These are phyloP conservation scores for Wakefieldia striispora DNA, from an alignment of 768 basidiomycete species.

Conservation along the genomic window DNA sequence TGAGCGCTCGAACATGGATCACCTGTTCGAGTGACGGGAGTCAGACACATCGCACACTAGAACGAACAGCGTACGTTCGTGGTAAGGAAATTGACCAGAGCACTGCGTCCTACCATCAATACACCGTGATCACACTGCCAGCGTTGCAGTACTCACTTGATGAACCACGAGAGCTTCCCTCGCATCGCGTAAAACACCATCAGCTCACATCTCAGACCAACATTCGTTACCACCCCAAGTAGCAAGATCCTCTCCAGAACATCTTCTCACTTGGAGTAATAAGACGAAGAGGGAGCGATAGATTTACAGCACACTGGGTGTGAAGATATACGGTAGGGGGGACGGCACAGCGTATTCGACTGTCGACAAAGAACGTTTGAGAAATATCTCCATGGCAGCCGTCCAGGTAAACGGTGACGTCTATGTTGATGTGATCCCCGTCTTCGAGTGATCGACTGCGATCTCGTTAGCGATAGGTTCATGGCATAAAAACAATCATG, in stretches of 20 bases:
- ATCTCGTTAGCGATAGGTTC: no score
- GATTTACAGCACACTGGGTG: constrained; percentile 48
- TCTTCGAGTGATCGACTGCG: constrained; percentile 72
- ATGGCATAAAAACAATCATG: no score
- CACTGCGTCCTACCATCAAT: constrained; percentile 37
- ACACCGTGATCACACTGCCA: not conserved
- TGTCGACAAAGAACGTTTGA: constrained; percentile 75
- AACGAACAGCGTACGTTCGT: constrained; percentile 53
- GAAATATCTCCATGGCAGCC: constrained; percentile 92
- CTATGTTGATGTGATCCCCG: constrained; percentile 87
- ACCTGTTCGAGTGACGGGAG: constrained; percentile 44
- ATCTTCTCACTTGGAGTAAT: constrained; percentile 65
- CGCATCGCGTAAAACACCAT: constrained; percentile 77
- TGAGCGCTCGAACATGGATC: constrained; percentile 42
- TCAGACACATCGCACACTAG: not conserved
- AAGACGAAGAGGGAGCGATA: constrained; percentile 73
- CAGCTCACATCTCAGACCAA: constrained; percentile 42
- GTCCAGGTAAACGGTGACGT: constrained; percentile 77
- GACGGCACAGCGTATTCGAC: constrained; percentile 84
- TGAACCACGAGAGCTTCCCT: constrained; percentile 78
- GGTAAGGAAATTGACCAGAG: constrained; percentile 65
- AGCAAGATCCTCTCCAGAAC: constrained; percentile 70
- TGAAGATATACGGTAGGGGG: constrained; percentile 77
- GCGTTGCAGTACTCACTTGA: constrained; percentile 57
- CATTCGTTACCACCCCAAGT: constrained; percentile 42